Evolutionary conservation across 192 early-diverging fungal species (phyloP).

Genomic region (Rhizoclosmatium sp.): DNA sequence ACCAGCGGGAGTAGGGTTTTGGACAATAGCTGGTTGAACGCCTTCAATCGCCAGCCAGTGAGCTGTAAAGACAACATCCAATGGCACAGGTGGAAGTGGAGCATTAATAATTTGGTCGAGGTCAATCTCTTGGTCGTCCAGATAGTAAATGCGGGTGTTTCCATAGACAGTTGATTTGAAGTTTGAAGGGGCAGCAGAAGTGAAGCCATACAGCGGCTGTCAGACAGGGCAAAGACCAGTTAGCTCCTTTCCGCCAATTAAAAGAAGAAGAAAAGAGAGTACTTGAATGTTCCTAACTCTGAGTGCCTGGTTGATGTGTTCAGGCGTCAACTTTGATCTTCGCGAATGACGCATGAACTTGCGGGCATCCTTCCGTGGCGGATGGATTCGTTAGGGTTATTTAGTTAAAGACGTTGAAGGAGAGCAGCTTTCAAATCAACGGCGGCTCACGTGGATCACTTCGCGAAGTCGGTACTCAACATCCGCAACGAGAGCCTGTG

Average conservation of each 20-base stretch:
- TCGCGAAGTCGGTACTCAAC: constrained; percentile 96
- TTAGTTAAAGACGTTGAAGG: background rate
- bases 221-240: background rate
- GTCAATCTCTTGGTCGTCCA: constrained; percentile 94
- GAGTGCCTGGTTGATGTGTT: constrained; percentile 92
- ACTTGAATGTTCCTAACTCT: constrained; percentile 91
- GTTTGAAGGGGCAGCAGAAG: constrained; percentile 66
- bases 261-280: constrained; percentile 21
- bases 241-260: background rate
- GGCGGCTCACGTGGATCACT: constrained; percentile 72
- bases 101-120: constrained; percentile 87
- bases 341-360: constrained; percentile 98
- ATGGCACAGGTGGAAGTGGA: constrained; percentile 89
- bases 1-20: constrained; percentile 87
- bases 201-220: constrained; percentile 93
- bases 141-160: constrained; percentile 77
- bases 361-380: constrained; percentile 73
- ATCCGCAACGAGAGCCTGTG: constrained; percentile 83
- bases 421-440: background rate
- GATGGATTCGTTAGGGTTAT: background rate
- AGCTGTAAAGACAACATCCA: constrained; percentile 88
- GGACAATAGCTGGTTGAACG: constrained; percentile 95
- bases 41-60: constrained; percentile 99
- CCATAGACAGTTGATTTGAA: constrained; percentile 67
- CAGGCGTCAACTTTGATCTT: constrained; percentile 77